Evolutionary conservation across 2,329 filamentous ascomycete genomes (phyloP), one percentile per base, ranked within the genome.

Genomic region (Colletotrichum sp.): DNA sequence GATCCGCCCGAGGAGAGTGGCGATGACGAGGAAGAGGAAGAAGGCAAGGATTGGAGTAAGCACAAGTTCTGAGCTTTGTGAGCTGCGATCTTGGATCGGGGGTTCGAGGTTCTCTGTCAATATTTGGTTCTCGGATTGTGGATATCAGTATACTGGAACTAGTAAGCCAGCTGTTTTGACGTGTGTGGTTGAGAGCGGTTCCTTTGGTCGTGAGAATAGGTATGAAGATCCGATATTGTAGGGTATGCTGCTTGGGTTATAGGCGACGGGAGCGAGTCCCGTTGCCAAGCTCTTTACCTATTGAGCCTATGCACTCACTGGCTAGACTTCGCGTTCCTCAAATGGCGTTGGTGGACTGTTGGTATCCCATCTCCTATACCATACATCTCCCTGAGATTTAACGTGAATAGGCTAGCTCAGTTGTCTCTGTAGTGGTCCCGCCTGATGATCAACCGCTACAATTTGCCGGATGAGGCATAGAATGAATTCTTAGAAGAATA

Each of bases 1-100:
- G 67, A 32, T 13, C 38, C 67, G 3, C 67, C 57, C 5, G 78
- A 78, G 26, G 79, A 78, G 12, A 65, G 67, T 9, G 80, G 65
- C 2, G 78, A 78, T 15, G 78, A 68, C 5, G 67, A 63, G 28
- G 57, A 43, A 28, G 68, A 75, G 32, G 69, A 63, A 32, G 34
- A 60, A 16, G 69, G 69, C 8, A 76, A 76, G 64, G 74, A 76
- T 30, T 76, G 70, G 70, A 76, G 74, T 16, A 76, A 57, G 57
- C 74, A 76, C 58, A 74, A 76, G 64, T 76, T 76, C 21, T 74
- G 16, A 72, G 24, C 12, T 15, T 61, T 28, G 4, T 43, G 28
- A 12, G 15, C 24, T 28, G 10, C 16, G 6, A 66, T 9, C 24
- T 65, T 7, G 36, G 3, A 64, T 18, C 18, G 55, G 26, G 12